Percentiles rank a stretch among this genome's conserved stretches.
These are phyloP conservation scores for Blakeslea trispora DNA, from an alignment of 371 early-diverging fungal species.

Conservation along the genomic window DNA sequence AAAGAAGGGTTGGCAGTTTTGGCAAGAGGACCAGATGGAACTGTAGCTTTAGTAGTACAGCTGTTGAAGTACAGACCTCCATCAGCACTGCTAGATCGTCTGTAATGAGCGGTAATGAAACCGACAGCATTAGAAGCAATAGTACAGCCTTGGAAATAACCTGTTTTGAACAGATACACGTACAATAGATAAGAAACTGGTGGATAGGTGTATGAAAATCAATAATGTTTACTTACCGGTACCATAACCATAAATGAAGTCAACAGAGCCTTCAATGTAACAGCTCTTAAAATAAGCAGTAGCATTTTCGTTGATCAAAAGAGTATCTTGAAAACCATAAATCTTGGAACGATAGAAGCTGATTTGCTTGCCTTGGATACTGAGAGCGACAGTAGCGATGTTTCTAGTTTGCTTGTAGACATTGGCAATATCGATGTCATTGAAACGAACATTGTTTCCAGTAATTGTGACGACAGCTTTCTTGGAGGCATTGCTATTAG, in stretches of 20 bases:
- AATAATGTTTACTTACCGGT: constrained; percentile 3
- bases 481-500: too few relatives aligned
- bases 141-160: constrained; percentile 33
- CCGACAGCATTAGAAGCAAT: constrained; percentile 28
- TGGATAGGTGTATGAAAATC: neutral
- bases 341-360: constrained; percentile 25
- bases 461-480: too few relatives aligned
- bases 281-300: constrained; percentile 32
- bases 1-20: constrained; percentile 6
- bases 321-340: constrained; percentile 40
- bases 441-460: constrained; percentile 15
- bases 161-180: neutral
- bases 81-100: constrained; percentile 9
- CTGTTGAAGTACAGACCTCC: constrained; percentile 20
- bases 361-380: constrained; percentile 17
- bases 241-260: constrained; percentile 39
- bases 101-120: constrained; percentile 25
- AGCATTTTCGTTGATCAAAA: constrained; percentile 26
- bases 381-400: constrained; percentile 19
- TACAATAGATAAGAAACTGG: too few relatives aligned
- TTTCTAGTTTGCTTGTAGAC: constrained; percentile 11
- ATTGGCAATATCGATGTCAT: constrained; percentile 15
- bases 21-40: constrained; percentile 21
- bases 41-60: constrained; percentile 10
- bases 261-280: constrained; percentile 39